Conservation (phyloP, 148 eudicot species). For the Drosera capensis region DNA sequence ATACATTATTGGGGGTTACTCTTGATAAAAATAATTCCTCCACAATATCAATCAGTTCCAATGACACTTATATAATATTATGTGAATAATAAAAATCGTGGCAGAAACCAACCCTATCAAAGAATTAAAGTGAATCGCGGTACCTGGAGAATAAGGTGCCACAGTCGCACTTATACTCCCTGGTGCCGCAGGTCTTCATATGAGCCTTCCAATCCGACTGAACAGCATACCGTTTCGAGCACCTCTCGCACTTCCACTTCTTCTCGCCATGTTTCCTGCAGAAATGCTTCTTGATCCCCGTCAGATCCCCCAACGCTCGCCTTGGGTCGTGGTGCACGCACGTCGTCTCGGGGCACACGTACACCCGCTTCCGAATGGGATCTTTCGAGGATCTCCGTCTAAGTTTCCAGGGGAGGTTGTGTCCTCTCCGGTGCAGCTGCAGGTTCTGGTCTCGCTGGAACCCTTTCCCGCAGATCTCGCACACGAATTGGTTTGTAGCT, state of each 20-base stretch:
- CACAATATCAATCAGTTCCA: too few relatives aligned
- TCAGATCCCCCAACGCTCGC: slow-evolving; percentile 58
- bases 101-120: too few relatives aligned
- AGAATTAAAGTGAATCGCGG: too few relatives aligned
- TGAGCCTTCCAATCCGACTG: slow-evolving; percentile 83
- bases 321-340: slow-evolving; percentile 63
- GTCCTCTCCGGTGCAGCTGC: slow-evolving; percentile 65
- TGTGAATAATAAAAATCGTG: too few relatives aligned
- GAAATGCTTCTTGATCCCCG: slow-evolving; percentile 69
- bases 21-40: too few relatives aligned
- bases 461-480: slow-evolving; percentile 71
- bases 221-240: slow-evolving; percentile 56
- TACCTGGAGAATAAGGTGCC: slow-evolving; percentile 69
- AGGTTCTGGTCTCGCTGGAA: slow-evolving; percentile 68
- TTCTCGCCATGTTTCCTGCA: slow-evolving; percentile 79
- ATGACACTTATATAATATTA: too few relatives aligned
- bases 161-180: slow-evolving; percentile 63
- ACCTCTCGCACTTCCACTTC: slow-evolving; percentile 64
- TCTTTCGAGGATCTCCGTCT: slow-evolving; percentile 34
- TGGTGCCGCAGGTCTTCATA: slow-evolving; percentile 61
- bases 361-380: slow-evolving; percentile 35
- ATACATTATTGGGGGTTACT: not conserved
- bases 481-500: slow-evolving; percentile 57
- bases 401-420: slow-evolving; percentile 72
- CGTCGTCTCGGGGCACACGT: slow-evolving; percentile 45